A percentile compares a stretch with the other conserved stretches of the same genome.
These are phyloP conservation scores for Lachnellula cervina DNA, from an alignment of 2,329 filamentous ascomycete genomes.

Conservation along the genomic window DNA sequence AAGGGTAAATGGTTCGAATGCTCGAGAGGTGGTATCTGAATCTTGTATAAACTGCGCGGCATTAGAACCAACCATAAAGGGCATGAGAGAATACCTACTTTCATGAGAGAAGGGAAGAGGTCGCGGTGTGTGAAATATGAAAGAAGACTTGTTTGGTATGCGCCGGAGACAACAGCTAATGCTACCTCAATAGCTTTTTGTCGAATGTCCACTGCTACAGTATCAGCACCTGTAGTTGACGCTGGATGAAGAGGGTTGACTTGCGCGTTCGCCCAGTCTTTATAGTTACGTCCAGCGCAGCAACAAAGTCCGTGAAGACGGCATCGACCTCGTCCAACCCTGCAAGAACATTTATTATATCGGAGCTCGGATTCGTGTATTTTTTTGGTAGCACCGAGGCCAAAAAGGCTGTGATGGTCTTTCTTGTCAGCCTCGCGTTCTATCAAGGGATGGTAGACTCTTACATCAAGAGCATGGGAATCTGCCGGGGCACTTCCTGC, in stretches of 20 bases:
- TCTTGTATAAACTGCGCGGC: constrained; percentile 70
- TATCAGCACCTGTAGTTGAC: constrained; percentile 23
- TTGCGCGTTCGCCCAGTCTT: constrained; percentile 67
- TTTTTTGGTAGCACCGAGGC: constrained; percentile 77
- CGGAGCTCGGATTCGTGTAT: constrained; percentile 91
- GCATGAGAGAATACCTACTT: constrained; percentile 49
- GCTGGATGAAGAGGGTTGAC: constrained; percentile 30
- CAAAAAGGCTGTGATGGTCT: constrained; percentile 90
- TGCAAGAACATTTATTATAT: constrained; percentile 84
- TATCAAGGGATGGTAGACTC: constrained; percentile 24
- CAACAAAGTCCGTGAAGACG: constrained; percentile 84
- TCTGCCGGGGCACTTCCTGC: constrained; percentile 55
- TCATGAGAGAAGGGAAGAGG: constrained; percentile 90
- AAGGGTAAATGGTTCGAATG: constrained; percentile 72
- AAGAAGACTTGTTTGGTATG: constrained; percentile 88
- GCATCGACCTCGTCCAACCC: constrained; percentile 84
- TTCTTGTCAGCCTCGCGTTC: constrained; percentile 38
- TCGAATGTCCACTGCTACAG: constrained; percentile 61
- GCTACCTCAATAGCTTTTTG: constrained; percentile 77
- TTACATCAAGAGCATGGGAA: constrained; percentile 80
- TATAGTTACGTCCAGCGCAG: constrained; percentile 75
- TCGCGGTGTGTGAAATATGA: constrained; percentile 95
- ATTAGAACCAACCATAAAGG: constrained; percentile 6
- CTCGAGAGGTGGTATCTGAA: constrained; percentile 56
- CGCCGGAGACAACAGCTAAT: constrained; percentile 82